These are phyloP conservation scores for Citrus unshiu DNA, from an alignment of 345 rosid genomes.

Conservation along the genomic window DNA sequence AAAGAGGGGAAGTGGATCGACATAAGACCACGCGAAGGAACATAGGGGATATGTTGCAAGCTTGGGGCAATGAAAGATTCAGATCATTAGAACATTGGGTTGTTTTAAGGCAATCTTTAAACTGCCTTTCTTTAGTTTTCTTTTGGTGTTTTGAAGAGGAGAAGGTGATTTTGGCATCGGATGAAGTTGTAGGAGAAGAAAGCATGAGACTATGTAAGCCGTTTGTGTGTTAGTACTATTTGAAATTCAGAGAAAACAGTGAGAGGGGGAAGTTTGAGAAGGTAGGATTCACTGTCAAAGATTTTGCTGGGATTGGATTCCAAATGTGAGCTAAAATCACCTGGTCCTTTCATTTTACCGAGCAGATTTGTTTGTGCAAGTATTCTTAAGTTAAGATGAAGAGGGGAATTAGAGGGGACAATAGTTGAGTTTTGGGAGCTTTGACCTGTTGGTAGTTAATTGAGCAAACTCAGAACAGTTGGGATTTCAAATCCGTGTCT, in stretches of 20 bases:
- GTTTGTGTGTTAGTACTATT: slow-evolving; percentile 39
- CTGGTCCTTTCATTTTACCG: not conserved
- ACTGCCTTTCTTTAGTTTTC: slow-evolving; percentile 34
- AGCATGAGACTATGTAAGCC: slow-evolving; percentile 20
- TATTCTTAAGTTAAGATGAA: not conserved
- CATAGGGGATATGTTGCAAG: slow-evolving; percentile 26
- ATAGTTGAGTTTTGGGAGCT: not conserved
- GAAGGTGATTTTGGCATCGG: slow-evolving; percentile 30
- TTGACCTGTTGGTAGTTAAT: slow-evolving; percentile 15
- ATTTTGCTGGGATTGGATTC: slow-evolving; percentile 31
- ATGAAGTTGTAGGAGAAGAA: slow-evolving; percentile 30
- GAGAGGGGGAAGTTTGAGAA: slow-evolving; percentile 39
- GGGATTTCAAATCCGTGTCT: slow-evolving; percentile 11
- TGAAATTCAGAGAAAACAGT: slow-evolving; percentile 33
- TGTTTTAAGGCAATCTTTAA: slow-evolving; percentile 20
- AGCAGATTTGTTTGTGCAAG: not conserved
- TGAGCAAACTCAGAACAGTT: slow-evolving; percentile 11
- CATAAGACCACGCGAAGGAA: slow-evolving; percentile 30
- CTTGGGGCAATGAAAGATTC: slow-evolving; percentile 43
- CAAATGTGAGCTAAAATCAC: not conserved
- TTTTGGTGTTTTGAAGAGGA: slow-evolving; percentile 45
- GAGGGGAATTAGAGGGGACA: not conserved
- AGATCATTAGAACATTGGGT: slow-evolving; percentile 39
- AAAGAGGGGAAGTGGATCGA: slow-evolving; percentile 43
- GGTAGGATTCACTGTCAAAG: slow-evolving; percentile 43